Evolutionary conservation across 352 stramenopile species (phyloP), one percentile per base, ranked within the genome.

Genomic region (Globisporangium iwayamae): DNA sequence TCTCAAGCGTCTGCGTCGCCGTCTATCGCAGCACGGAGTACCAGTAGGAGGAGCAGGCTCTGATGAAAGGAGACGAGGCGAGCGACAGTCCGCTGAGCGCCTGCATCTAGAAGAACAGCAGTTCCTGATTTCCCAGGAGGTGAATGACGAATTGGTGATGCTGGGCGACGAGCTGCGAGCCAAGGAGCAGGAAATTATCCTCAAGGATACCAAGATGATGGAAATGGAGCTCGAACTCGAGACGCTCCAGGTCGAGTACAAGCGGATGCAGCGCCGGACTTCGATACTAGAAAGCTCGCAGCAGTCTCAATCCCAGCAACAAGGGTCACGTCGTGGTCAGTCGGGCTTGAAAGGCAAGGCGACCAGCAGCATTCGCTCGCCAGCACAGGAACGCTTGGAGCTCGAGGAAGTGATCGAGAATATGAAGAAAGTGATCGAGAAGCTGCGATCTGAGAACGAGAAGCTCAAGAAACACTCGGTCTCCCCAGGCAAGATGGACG

Each of bases 381-480:
- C 54, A 16, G 52, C 54, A 0, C 70, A 78, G 39, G 81, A 93
- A 51, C 71, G 78, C 4, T 60, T 75, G 16, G 81, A 89, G 64
- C 74, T 95, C 1, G 82, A 95, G 58, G 73, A 87, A 51, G 80
- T 94, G 59, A 84, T 92, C 38, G 78, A 79, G 30, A 91, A 87
- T 48, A 92, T 93, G 83, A 94, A 92, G 62, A 81, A 79, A 45
- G 81, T 91, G 36, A 93, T 92, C 34, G 81, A 92, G 39, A 90
- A 89, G 62, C 71, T 93, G 2, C 86, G 83, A 7, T 53, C 60
- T 2, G 86, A 95, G 55, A 95, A 93, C 39, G 83, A 89, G 16
- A 78, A 77, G 25, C 70, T 93, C 0, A 73, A 76, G 22, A 80
- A 78, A 55, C 73, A 75, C 55, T 9, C 54, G 25, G 56, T 82